These are phyloP conservation scores for Alternaria longipes DNA, from an alignment of 2,329 filamentous ascomycete genomes.

Conservation along the genomic window DNA sequence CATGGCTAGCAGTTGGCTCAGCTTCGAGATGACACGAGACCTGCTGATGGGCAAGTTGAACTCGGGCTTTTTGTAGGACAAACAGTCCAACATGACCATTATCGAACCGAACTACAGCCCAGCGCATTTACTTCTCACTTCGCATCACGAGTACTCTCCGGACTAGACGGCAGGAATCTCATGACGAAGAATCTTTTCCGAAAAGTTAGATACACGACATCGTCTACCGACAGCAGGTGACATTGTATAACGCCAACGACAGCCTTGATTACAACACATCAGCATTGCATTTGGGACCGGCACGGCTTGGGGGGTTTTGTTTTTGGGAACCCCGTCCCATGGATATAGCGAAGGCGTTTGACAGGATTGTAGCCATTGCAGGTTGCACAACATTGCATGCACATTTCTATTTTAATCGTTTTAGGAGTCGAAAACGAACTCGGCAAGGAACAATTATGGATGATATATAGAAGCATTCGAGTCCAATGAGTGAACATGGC, in stretches of 20 bases:
- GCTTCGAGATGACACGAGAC: conserved; percentile 93
- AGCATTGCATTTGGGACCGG: conserved; percentile 29
- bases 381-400: conserved; percentile 6
- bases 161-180: conserved; percentile 8
- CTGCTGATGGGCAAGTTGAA: conserved; percentile 68
- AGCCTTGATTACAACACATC: conserved; percentile 13
- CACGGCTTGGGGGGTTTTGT: conserved; percentile 16
- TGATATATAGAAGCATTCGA: conserved; percentile 1
- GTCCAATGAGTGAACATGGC: not conserved
- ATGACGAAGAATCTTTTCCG: not conserved
- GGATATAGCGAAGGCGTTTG: conserved; percentile 27
- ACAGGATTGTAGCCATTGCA: conserved; percentile 6
- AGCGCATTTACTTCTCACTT: not conserved
- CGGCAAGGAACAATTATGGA: not conserved
- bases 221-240: not conserved
- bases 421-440: not conserved
- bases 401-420: not conserved
- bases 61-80: conserved; percentile 41
- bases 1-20: conserved; percentile 98
- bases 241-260: conserved; percentile 19
- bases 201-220: not conserved
- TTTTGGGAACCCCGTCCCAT: conserved; percentile 2
- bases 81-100: not conserved
- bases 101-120: not conserved
- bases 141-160: conserved; percentile 12